Evolutionary conservation across 805 yeast genomes (phyloP).

Genomic region (Saccharomycopsis sp.): DNA sequence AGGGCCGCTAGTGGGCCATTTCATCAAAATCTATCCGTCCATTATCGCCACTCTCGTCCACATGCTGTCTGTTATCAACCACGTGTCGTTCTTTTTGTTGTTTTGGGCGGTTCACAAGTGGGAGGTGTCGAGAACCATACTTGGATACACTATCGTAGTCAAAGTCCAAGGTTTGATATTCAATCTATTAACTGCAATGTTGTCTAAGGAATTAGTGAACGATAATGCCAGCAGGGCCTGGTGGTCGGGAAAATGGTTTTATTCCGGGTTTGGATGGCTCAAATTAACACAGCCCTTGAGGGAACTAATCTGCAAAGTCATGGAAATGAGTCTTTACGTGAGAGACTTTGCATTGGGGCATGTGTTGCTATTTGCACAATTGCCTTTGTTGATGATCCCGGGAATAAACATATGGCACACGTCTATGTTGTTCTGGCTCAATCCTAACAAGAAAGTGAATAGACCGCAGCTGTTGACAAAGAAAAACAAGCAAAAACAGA

Average conservation of each 20-base stretch:
- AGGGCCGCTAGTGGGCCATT: conserved; percentile 42
- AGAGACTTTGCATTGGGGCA: conserved; percentile 50
- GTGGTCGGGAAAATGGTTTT: conserved; percentile 67
- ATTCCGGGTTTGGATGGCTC: conserved; percentile 49
- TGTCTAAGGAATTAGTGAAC: conserved; percentile 50
- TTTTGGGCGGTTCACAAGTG: conserved; percentile 53
- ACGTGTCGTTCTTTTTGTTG: conserved; percentile 43
- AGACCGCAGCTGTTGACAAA: conserved; percentile 39
- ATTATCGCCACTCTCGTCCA: conserved; percentile 46
- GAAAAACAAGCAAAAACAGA: conserved; percentile 34
- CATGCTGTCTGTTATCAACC: conserved; percentile 38
- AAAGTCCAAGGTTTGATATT: conserved; percentile 46
- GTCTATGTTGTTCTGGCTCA: conserved; percentile 52
- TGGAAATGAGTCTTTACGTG: conserved; percentile 51
- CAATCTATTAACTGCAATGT: conserved; percentile 35
- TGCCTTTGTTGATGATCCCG: conserved; percentile 51
- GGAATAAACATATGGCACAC: conserved; percentile 55
- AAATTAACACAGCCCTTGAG: conserved; percentile 49
- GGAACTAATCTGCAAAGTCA: conserved; percentile 49
- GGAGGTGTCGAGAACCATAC: conserved; percentile 43
- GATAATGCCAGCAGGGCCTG: conserved; percentile 53
- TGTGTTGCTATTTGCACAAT: conserved; percentile 41
- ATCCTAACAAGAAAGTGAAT: conserved; percentile 42
- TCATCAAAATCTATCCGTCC: conserved; percentile 40
- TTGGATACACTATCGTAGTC: conserved; percentile 46